These are phyloP conservation scores for Globisporangium iwayamae DNA, from an alignment of 352 stramenopile genomes.

Conservation along the genomic window DNA sequence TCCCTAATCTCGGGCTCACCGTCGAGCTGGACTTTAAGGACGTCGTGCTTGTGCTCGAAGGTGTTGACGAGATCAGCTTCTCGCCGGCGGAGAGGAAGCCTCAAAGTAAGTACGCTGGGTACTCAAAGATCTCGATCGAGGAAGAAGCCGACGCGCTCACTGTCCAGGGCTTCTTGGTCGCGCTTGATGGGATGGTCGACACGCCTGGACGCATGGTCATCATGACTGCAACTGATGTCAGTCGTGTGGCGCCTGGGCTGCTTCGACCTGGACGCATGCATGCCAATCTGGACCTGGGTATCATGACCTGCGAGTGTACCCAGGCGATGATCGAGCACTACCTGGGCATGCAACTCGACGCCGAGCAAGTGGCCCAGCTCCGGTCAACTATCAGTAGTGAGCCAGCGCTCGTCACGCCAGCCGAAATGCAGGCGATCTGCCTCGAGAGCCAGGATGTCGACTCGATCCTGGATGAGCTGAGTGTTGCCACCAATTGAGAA, in stretches of 20 bases:
- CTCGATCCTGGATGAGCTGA: slow-evolving; percentile 29
- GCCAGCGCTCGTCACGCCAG: slow-evolving; percentile 21
- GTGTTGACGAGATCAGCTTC: slow-evolving; percentile 32
- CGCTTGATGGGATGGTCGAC: slow-evolving; percentile 10
- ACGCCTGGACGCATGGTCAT: slow-evolving; percentile 10
- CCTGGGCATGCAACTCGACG: slow-evolving; percentile 57
- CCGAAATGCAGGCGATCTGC: slow-evolving; percentile 42
- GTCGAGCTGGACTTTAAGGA: slow-evolving; percentile 50
- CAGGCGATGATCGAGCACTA: slow-evolving; percentile 16
- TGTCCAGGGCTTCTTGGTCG: slow-evolving; percentile 5
- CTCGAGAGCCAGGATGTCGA: slow-evolving; percentile 34
- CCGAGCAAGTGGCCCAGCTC: slow-evolving; percentile 31
- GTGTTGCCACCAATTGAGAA: neutral
- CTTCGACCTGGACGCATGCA: slow-evolving; percentile 11
- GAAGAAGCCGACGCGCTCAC: slow-evolving; percentile 2
- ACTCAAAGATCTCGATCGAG: neutral
- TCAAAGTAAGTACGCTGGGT: neutral
- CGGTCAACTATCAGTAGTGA: slow-evolving; percentile 10
- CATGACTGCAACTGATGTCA: slow-evolving; percentile 8
- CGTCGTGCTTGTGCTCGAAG: slow-evolving; percentile 69
- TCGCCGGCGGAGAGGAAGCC: neutral
- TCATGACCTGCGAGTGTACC: neutral
- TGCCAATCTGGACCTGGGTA: neutral
- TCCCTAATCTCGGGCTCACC: slow-evolving; percentile 33
- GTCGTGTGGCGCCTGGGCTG: neutral